Evolutionary conservation across 768 basidiomycete species (phyloP), one percentile per base, ranked within the genome.

Genomic region (Stropharia rugosoannulata): DNA sequence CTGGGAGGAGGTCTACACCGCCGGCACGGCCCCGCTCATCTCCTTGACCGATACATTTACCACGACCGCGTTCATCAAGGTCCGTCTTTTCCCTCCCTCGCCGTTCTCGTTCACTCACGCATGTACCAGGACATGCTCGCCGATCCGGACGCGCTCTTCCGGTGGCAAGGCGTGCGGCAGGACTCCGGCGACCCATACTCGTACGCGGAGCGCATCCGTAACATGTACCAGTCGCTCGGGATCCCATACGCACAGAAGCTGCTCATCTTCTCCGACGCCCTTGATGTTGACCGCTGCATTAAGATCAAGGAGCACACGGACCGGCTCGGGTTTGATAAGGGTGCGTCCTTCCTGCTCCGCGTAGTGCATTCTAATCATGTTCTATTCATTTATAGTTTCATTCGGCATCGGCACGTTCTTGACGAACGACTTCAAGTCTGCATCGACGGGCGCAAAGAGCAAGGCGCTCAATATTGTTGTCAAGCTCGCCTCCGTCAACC

Each of bases 31-130:
- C 4, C 55, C 66, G 2, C 80, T 88, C 51, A 82, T 93, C 55
- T 93, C 95, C 16, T 75, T 98, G 35, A 97, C 97, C 12, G 97
- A 99, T 72, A 99, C 97, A 0, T 98, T 97, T 71, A 90, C 95
- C 5, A 92, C 90, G 1, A 72, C 81, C 32, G 85, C 82, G 0
- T 98, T 98, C 73, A 95, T 93, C 76, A 80, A 83, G 73, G 94
- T 82, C 66, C 19, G 62, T 60, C 13, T 54, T 11, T 41, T 18
- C n/a, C 9, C 13, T 44, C 32, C 5, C 5, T n/a, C 18, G n/a
- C 29, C 12, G 4, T 43, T 2, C 4, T n/a, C 39, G 1, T 27
- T 4, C 40, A 9, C 43, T 48, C 10, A 15, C 25, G 16, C 25
- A 11, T n/a, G 5, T 2, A 11, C 36, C 48, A 89, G 87, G 87